Base-by-base conservation (phyloP, 345 rosid genomes). In the Camelina laxa region DNA sequence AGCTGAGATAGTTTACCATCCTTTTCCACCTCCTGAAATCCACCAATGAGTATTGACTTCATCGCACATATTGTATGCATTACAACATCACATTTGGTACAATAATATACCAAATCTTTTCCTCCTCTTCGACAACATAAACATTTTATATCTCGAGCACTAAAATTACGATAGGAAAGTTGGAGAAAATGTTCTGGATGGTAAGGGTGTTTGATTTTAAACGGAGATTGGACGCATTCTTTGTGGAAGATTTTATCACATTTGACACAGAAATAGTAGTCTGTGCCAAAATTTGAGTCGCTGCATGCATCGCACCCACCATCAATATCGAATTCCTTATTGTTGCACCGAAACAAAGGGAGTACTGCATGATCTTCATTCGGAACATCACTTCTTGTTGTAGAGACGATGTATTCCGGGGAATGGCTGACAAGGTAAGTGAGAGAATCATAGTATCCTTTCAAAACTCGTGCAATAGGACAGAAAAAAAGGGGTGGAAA, bases 211-310 rank as follows among this genome's bases (percentile, higher is more conserved):
- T 45, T 57, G 31, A 70, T 42, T 33, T 35, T 11, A n/a, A 6
- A 6, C 20, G 75, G 75, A 58, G 65, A 58, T 10, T 58, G 57
- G 7, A 51, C 59, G 5, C 72, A 67, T 9, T 51, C 48, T 50
- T 20, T 67, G 21, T 67, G 72, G 6, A 0, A 60, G 0, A 4
- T 54, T 16, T 7, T 0, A 9, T 5, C 19, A 67, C 24, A 15
- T 0, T 1, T 0, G 24, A 1, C 16, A 38, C 72, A 68, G 1
- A 61, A 21, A 39, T 68, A 68, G 39, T 54, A 54, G 33, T 7
- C 16, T 54, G 21, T 54, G 17, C 39, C 51, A 54, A n/a, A 54
- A 17, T 55, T 11, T 10, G 39, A 39, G 1, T 4, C 4, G 0
- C 0, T 0, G 16, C 64, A 69, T 17, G 8, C 7, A 1, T 0